These are phyloP conservation scores for Globisporangium mamillatum DNA, from an alignment of 352 stramenopile genomes.

Conservation along the genomic window DNA sequence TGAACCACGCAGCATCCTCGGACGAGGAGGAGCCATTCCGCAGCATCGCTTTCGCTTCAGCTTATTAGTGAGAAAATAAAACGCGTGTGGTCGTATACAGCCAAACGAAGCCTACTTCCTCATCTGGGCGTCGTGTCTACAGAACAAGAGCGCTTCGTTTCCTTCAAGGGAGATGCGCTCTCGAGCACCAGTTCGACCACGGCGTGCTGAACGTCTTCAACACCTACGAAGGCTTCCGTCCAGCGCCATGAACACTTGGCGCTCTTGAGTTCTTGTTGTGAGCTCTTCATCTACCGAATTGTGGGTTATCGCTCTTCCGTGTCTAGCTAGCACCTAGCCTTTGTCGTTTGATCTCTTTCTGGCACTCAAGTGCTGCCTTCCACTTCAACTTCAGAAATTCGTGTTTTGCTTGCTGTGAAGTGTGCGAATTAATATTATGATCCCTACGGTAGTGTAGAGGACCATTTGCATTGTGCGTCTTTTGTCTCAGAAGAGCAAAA, in stretches of 20 bases:
- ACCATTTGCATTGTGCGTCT: background rate
- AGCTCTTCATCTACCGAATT: no score
- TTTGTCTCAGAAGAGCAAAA: background rate
- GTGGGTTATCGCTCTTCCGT: no score
- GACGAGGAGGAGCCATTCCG: no score
- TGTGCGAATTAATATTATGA: background rate
- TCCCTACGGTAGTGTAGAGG: background rate
- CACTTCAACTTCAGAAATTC: background rate
- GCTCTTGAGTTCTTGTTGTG: no score
- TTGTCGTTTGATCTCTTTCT: background rate
- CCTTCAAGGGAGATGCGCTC: no score
- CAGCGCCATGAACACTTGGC: background rate
- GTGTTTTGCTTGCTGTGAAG: background rate
- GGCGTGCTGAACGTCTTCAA: constrained; percentile 14
- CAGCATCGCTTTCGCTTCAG: no score
- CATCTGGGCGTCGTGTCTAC: no score
- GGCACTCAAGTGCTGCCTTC: background rate
- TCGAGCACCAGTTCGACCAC: background rate
- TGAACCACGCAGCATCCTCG: no score
- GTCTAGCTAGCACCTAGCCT: background rate
- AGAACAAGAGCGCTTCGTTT: no score
- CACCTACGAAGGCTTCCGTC: constrained; percentile 19
- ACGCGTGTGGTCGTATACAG: no score
- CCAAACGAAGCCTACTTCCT: no score
- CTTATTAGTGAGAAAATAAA: no score